phyloP scores from a whole-genome alignment of 345 rosid genomes.

The Aquilaria yunnanensis region DNA sequence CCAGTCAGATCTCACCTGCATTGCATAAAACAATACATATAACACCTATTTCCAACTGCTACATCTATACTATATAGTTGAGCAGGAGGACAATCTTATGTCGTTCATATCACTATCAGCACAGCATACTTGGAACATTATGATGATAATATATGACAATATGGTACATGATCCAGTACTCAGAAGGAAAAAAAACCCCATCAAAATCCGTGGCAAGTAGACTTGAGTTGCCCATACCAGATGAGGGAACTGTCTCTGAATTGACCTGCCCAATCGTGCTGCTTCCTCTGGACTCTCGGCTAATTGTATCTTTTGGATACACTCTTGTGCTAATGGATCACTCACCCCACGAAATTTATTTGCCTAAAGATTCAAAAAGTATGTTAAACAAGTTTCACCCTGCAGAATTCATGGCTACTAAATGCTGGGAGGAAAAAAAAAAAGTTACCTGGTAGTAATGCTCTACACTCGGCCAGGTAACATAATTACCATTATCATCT shows the following conservation, averaged over 20 bases:
- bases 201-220: neutral
- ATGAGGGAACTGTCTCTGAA: conserved; percentile 53
- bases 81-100: too few species aligned
- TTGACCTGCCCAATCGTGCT: conserved; percentile 68
- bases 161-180: too few species aligned
- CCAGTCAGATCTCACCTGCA: conserved; percentile 85
- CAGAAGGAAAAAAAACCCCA: neutral
- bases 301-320: conserved; percentile 52
- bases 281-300: conserved; percentile 92
- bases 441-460: conserved; percentile 79
- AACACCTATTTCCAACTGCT: neutral
- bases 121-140: too few species aligned
- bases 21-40: neutral
- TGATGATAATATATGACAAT: too few species aligned
- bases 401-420: neutral
- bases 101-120: too few species aligned
- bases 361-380: conserved; percentile 5
- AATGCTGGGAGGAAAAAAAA: neutral
- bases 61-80: too few species aligned
- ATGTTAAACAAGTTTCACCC: neutral
- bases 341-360: conserved; percentile 37
- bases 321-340: conserved; percentile 47
- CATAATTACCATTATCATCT: conserved; percentile 37
- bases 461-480: conserved; percentile 75
- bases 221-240: conserved; percentile 38